Evolutionary conservation across 1,284 basidiomycete genomes (phyloP).

Genomic region (Moesziomyces parantarcticus): DNA sequence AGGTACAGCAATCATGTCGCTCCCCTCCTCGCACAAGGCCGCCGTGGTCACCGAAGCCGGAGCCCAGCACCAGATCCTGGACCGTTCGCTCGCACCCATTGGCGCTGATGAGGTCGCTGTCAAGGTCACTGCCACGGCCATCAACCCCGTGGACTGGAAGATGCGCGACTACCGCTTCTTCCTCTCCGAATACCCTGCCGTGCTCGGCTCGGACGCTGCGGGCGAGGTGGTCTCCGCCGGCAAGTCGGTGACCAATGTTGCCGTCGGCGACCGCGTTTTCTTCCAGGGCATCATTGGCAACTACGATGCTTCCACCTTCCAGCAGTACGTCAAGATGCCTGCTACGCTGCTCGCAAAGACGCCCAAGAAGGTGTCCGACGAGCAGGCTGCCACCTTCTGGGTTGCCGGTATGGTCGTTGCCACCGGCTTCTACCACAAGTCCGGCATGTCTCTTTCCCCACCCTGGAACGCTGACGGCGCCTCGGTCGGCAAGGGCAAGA

Average conservation of each 20-base stretch:
- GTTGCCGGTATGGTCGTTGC: slow-evolving; percentile 41
- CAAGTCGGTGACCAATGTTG: slow-evolving; percentile 24
- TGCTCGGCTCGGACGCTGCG: slow-evolving; percentile 54
- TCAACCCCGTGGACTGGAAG: slow-evolving; percentile 62
- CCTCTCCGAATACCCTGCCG: slow-evolving; percentile 42
- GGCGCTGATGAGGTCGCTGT: slow-evolving; percentile 40
- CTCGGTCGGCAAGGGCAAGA: slow-evolving; percentile 42
- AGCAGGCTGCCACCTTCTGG: slow-evolving; percentile 53
- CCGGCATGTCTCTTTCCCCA: slow-evolving; percentile 18
- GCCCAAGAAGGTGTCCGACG: slow-evolving; percentile 50
- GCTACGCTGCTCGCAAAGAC: slow-evolving; percentile 41
- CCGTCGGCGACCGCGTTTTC: slow-evolving; percentile 54
- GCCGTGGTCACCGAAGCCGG: slow-evolving; percentile 40
- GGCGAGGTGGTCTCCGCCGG: slow-evolving; percentile 45
- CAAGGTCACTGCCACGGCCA: slow-evolving; percentile 50
- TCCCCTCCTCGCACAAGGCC: slow-evolving; percentile 35
- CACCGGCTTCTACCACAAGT: slow-evolving; percentile 49
- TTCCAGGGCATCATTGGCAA: slow-evolving; percentile 58
- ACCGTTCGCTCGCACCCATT: slow-evolving; percentile 32
- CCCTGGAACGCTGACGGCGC: slow-evolving; percentile 54
- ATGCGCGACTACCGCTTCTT: slow-evolving; percentile 43
- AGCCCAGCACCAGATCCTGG: slow-evolving; percentile 25
- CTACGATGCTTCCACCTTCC: slow-evolving; percentile 49
- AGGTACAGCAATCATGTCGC: slow-evolving; percentile 21
- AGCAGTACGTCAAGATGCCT: slow-evolving; percentile 54